These are phyloP conservation scores for Lasiodiplodia theobromae DNA, from an alignment of 2,329 filamentous ascomycete genomes.

Conservation along the genomic window DNA sequence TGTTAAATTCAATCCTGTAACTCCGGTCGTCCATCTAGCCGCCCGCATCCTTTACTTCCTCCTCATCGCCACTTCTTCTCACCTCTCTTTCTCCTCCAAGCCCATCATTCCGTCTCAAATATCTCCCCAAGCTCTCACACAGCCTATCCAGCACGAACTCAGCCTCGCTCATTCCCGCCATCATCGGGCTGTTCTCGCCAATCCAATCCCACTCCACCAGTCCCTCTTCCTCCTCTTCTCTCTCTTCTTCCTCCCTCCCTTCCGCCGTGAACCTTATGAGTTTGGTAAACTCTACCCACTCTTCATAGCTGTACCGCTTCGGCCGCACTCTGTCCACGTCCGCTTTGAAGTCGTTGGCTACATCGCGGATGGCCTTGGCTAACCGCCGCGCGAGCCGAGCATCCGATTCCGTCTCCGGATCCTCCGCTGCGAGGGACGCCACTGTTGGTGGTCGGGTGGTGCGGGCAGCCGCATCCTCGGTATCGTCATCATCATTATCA, in stretches of 20 bases:
- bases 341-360: constrained; percentile 68
- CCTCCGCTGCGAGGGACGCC: constrained; percentile 46
- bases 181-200: constrained; percentile 71
- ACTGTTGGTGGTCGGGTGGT: constrained; percentile 39
- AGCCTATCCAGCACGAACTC: constrained; percentile 72
- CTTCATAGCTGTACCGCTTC: constrained; percentile 77
- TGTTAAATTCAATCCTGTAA: constrained; percentile 1
- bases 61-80: neutral
- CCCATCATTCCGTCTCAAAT: constrained; percentile 31
- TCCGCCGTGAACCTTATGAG: constrained; percentile 67
- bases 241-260: constrained; percentile 36
- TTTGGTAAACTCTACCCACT: constrained; percentile 85
- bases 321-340: constrained; percentile 51
- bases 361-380: constrained; percentile 72
- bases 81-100: neutral
- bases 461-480: neutral
- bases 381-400: constrained; percentile 68
- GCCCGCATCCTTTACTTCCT: neutral
- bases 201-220: constrained; percentile 77
- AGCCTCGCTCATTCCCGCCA: constrained; percentile 67
- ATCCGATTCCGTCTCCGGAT: constrained; percentile 44
- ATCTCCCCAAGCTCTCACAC: constrained; percentile 65
- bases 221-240: constrained; percentile 63
- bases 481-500: neutral
- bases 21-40: neutral